Evolutionary conservation across 495 filamentous ascomycete genomes (phyloP), one percentile per base, ranked within the genome.

Genomic region (Penicillium atrosanguineum): DNA sequence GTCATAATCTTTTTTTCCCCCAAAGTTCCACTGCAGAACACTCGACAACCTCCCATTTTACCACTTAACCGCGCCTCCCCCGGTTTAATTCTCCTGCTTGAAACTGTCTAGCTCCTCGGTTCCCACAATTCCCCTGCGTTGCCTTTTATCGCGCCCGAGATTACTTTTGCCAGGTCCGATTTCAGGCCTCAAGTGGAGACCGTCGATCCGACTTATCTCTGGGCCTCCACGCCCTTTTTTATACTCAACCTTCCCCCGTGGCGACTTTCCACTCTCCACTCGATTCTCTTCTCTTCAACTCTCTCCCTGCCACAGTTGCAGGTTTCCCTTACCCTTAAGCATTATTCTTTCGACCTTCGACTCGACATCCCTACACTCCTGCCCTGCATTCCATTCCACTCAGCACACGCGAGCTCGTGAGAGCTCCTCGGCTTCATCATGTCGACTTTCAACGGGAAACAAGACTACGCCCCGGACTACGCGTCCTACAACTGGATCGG

Each of bases 401-500:
- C 37, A 34, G 43, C 38, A 39, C 44, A 23, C 50, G 45, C 44
- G 39, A 40, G 26, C 31, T 50, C 55, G 44, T 26, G 3, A n/a
- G 46, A 46, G 40, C 21, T 57, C 50, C 41, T 28, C 51, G 45
- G 16, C 46, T 15, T 50, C 45, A 50, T 16, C 25, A 65, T 68
- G 65, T 57, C 56, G 47, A 53, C 55, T 50, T 69, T 62, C 53
- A 63, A 59, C 50, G 64, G 63, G 51, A 62, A 63, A 49, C 56
- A 62, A 43, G 56, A 63, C 15, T 78, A 71, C 59, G 53, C 62
- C 40, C 74, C 74, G 23, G 63, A 77, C 42, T 78, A 77, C 57
- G 75, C 75, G 11, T 91, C 88, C 46, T 92, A 95, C 77, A 82
- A 89, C 65, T 91, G 89, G 87, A 75, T 87, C 47, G 91, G 91